These are phyloP conservation scores for Pseudozyma flocculosa DNA, from an alignment of 1,284 basidiomycete genomes.

Conservation along the genomic window DNA sequence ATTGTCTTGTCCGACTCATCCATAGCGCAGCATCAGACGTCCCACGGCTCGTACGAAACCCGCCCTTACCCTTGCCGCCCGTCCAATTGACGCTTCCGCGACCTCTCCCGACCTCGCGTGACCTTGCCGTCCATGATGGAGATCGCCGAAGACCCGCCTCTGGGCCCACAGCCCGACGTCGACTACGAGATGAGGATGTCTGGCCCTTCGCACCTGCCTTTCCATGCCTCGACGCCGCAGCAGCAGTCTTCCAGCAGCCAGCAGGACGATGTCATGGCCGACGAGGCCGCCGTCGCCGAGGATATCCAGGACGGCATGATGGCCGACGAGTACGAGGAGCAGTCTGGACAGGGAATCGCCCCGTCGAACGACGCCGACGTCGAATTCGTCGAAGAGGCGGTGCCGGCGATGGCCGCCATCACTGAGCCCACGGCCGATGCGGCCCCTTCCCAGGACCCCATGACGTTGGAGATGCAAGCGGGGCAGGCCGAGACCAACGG, in stretches of 20 bases:
- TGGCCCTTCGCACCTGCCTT: neutral
- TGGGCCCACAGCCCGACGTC: neutral
- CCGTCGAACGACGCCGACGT: neutral
- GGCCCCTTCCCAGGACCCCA: too few relatives aligned
- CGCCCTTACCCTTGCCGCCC: too few relatives aligned
- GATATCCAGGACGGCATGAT: conserved; percentile 13
- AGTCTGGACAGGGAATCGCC: neutral
- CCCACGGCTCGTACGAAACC: too few relatives aligned
- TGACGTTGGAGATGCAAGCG: too few relatives aligned
- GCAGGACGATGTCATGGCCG: conserved; percentile 21
- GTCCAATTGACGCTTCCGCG: too few relatives aligned
- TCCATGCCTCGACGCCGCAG: conserved; percentile 3
- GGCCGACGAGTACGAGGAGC: conserved; percentile 11
- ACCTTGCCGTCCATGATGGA: neutral
- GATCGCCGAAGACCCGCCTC: neutral
- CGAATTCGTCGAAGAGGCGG: neutral
- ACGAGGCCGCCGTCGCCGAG: conserved; percentile 14
- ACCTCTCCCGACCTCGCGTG: too few relatives aligned
- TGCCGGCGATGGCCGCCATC: too few relatives aligned
- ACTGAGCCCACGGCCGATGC: too few relatives aligned
- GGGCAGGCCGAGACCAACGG: too few relatives aligned
- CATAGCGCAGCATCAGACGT: too few relatives aligned
- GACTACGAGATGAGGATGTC: conserved; percentile 27
- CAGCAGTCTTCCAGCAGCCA: conserved; percentile 1
- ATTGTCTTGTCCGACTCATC: too few relatives aligned